phyloP scores from a whole-genome alignment of 768 basidiomycete species.

The Hygrocybe punicea region DNA sequence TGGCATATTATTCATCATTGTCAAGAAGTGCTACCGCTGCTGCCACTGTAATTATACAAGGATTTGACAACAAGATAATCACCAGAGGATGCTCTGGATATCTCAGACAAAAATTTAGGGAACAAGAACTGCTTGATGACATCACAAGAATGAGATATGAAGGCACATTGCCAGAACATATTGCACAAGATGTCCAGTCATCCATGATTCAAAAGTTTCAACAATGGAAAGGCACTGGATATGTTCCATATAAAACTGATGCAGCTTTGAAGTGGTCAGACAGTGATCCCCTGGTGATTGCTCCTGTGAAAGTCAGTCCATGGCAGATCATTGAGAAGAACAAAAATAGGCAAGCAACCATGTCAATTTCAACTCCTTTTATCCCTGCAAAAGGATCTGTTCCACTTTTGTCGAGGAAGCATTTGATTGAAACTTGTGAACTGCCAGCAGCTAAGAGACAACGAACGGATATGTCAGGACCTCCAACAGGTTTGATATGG shows the following conservation, averaged over 20 bases:
- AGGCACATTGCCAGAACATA: constrained; percentile 11
- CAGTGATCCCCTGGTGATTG: constrained; percentile 12
- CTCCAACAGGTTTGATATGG: constrained; percentile 13
- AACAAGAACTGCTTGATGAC: constrained; percentile 35
- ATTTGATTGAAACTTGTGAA: constrained; percentile 1
- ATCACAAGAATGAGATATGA: constrained; percentile 29
- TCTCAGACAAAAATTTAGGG: constrained; percentile 7
- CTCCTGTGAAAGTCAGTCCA: neutral
- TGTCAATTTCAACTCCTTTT: constrained; percentile 1
- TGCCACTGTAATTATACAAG: constrained; percentile 31
- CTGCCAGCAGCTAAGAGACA: neutral
- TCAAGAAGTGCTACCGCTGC: neutral
- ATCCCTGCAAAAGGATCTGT: constrained; percentile 2
- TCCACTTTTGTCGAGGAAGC: neutral
- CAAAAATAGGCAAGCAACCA: neutral
- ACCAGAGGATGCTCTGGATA: constrained; percentile 24
- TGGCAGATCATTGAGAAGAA: constrained; percentile 2
- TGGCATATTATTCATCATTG: no score
- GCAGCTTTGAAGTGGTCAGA: constrained; percentile 15
- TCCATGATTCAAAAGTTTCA: constrained; percentile 7
- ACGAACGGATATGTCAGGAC: neutral
- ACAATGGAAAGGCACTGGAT: constrained; percentile 11
- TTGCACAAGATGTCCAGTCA: constrained; percentile 11
- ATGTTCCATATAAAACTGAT: constrained; percentile 17
- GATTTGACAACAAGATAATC: constrained; percentile 21